These are phyloP conservation scores for Pythium phragmitis DNA, from an alignment of 352 stramenopile genomes.

Conservation along the genomic window DNA sequence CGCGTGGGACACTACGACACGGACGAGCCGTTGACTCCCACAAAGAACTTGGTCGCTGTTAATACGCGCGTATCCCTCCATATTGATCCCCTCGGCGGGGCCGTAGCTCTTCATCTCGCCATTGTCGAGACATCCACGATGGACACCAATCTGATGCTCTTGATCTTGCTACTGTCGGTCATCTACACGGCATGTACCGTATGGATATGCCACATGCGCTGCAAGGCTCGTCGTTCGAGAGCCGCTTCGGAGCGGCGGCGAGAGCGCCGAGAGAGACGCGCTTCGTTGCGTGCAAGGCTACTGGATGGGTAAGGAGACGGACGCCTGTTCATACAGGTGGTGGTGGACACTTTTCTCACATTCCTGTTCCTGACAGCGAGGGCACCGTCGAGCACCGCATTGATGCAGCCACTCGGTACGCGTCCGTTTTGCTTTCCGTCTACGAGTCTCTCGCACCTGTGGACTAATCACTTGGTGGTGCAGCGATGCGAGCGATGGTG, in stretches of 20 bases:
- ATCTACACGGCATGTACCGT: slow-evolving; percentile 35
- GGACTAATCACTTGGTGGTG: not conserved
- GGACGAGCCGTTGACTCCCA: not conserved
- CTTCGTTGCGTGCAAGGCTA: slow-evolving; percentile 30
- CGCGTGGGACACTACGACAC: not conserved
- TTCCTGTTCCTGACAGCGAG: slow-evolving; percentile 12
- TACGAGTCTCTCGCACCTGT: not conserved
- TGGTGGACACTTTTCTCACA: not conserved
- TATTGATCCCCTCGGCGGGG: too few species aligned
- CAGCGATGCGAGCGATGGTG: slow-evolving; percentile 40
- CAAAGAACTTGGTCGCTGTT: not conserved
- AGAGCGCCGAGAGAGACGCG: slow-evolving; percentile 12
- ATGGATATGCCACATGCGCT: slow-evolving; percentile 34
- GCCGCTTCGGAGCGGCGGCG: slow-evolving; percentile 14
- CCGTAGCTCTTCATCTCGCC: not conserved
- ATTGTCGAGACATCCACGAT: slow-evolving; percentile 1
- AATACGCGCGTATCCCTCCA: too few species aligned
- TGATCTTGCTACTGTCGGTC: slow-evolving; percentile 35
- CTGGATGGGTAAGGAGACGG: slow-evolving; percentile 28
- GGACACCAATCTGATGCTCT: slow-evolving; percentile 33
- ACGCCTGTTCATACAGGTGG: too few species aligned
- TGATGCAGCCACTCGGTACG: slow-evolving; percentile 40
- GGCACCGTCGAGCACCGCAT: slow-evolving; percentile 39
- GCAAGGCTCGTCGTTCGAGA: slow-evolving; percentile 11
- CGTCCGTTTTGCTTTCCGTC: too few species aligned